A percentile compares a stretch with the other conserved stretches of the same genome.
These are phyloP conservation scores for Pelargonium cotyledonis DNA, from an alignment of 441 rosid genomes.

Conservation along the genomic window DNA sequence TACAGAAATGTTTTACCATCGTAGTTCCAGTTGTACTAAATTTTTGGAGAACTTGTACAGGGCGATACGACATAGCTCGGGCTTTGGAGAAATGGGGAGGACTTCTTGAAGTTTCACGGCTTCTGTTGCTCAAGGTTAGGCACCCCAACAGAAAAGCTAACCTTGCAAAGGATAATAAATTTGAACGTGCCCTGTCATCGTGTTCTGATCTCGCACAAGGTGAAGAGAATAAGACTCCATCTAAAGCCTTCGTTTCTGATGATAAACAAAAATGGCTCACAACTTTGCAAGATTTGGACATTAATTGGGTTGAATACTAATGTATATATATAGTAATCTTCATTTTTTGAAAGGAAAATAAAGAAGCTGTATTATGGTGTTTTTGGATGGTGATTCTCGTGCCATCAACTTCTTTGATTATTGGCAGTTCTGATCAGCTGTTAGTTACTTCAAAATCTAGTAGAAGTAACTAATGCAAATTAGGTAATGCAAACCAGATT, in stretches of 20 bases:
- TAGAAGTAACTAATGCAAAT: no score
- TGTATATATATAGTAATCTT: not conserved
- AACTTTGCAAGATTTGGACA: slow-evolving; percentile 58
- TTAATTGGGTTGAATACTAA: slow-evolving; percentile 64
- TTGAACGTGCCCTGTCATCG: slow-evolving; percentile 25
- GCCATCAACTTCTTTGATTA: no score
- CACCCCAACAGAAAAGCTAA: slow-evolving; percentile 52
- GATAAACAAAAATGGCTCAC: slow-evolving; percentile 72
- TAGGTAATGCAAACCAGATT: no score
- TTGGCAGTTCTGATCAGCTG: no score
- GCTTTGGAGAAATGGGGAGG: slow-evolving; percentile 99
- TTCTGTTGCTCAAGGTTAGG: slow-evolving; percentile 71
- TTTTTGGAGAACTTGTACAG: slow-evolving; percentile 27
- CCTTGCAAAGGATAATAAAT: slow-evolving; percentile 39
- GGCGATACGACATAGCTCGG: slow-evolving; percentile 90
- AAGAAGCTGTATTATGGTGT: no score
- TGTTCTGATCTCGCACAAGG: slow-evolving; percentile 15
- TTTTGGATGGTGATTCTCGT: no score
- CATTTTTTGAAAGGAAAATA: no score
- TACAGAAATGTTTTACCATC: not conserved
- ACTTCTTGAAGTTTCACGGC: slow-evolving; percentile 76
- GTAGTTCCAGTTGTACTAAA: not conserved
- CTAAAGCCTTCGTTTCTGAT: slow-evolving; percentile 51
- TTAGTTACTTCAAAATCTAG: no score
- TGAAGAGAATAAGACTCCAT: slow-evolving; percentile 26